phyloP scores from a whole-genome alignment of 2,329 filamentous ascomycete species.

The Monilinia polystroma region DNA sequence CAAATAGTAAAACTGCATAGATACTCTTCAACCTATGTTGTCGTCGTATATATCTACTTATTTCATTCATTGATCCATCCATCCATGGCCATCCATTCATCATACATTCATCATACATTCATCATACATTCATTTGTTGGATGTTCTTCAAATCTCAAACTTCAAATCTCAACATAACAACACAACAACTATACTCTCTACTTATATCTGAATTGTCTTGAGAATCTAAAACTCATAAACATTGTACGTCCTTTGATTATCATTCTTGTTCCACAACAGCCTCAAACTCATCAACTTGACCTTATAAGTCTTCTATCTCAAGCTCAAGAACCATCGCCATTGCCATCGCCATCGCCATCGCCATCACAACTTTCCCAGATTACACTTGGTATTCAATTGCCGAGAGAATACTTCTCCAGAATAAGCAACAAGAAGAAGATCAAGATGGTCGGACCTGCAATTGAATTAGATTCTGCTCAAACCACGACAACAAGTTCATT shows the following conservation, averaged over 20 bases:
- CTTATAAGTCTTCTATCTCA: background rate
- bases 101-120: too few species aligned
- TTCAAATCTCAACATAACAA: too few species aligned
- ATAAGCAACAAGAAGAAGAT: background rate
- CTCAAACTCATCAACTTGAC: background rate
- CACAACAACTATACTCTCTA: too few species aligned
- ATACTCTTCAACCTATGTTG: too few species aligned
- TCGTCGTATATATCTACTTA: too few species aligned
- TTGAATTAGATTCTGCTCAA: background rate
- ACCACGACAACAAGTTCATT: background rate
- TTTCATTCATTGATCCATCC: too few species aligned
- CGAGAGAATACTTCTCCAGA: background rate
- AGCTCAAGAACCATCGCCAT: slow-evolving; percentile 1
- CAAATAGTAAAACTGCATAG: too few species aligned
- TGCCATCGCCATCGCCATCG: background rate
- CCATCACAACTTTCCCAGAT: background rate
- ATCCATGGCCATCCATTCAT: too few species aligned
- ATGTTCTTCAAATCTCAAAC: too few species aligned
- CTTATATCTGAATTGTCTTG: background rate
- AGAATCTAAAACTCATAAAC: background rate
- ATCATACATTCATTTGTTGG: too few species aligned
- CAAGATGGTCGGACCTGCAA: background rate
- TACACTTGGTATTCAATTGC: background rate
- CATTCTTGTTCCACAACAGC: background rate
- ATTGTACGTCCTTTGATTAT: background rate